Base-by-base conservation (phyloP, 495 filamentous ascomycete genomes). In the Daldinia decipiens region DNA sequence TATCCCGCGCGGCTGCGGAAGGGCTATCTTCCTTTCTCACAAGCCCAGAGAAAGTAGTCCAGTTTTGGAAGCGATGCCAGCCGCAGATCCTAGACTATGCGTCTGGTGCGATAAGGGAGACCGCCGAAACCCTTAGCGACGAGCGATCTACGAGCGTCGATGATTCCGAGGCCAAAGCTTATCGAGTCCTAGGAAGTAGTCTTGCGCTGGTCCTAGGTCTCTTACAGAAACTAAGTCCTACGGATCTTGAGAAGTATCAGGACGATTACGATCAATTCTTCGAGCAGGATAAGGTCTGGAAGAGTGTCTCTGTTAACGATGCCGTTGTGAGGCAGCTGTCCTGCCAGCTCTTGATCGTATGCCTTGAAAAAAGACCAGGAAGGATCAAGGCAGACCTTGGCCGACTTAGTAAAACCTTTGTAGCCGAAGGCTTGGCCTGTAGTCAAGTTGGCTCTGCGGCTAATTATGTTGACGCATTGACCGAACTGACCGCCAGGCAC, bases 111-210 rank as follows among this genome's bases (percentile, higher is more conserved):
- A 83, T 94, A 34, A 87, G 90, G 52, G 95, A 99, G 79, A 93
- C 90, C 2, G 79, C 88, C 2, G 82, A 88, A 27, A 95, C 93
- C 0, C 82, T 99, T 52, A 97, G 94, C 75, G 96, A 98, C 77
- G 90, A 94, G 78, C 86, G 94, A 58, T 92, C 88, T 5, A 89
- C 91, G 29, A 95, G 89, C 65, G 82, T 90, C 11, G 94, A 98
- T 71, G 95, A 99, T 73, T 87, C 92, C 0, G 83, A 92, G 62
- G 88, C 89, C 2, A 98, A 97, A 73, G 95, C 96, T 79, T 84
- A 87, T 31, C 85, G 95, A 61, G 93, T 97, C 5, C 85, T 93
- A 21, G 88, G 88, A 15, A 88, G 89, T 19, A 87, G 85, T 70
- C 74, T 92, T 24, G 82, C 84, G 7, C 78, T 92, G 4, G 79